Evolutionary conservation across 148 eudicot genomes (phyloP).

Genomic region (Diospyros lotus): DNA sequence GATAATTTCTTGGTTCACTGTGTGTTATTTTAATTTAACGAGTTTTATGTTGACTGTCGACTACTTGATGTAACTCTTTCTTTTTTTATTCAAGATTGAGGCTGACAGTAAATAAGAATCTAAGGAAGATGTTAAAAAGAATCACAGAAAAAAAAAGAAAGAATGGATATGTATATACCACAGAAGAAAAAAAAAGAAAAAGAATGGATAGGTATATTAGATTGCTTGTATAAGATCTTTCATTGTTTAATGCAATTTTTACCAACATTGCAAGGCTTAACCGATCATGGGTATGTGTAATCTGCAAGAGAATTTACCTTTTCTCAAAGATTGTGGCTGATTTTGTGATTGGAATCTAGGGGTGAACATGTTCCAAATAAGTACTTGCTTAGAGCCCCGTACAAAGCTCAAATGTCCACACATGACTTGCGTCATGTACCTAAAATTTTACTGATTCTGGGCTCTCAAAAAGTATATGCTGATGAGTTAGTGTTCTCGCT

Average conservation of each 20-base stretch:
- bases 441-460: background rate
- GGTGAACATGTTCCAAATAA: slow-evolving; percentile 15
- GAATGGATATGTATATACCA: too few relatives aligned
- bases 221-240: background rate
- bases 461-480: background rate
- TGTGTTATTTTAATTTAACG: too few relatives aligned
- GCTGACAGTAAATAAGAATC: too few relatives aligned
- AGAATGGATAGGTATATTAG: slow-evolving; percentile 17
- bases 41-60: too few relatives aligned
- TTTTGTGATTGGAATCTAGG: slow-evolving; percentile 35
- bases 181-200: slow-evolving; percentile 12
- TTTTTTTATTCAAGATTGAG: too few relatives aligned
- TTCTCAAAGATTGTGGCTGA: slow-evolving; percentile 31
- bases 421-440: background rate
- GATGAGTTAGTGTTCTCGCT: too few relatives aligned
- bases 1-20: too few relatives aligned
- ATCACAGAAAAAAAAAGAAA: too few relatives aligned
- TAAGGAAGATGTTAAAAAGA: too few relatives aligned
- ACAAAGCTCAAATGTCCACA: background rate
- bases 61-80: too few relatives aligned
- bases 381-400: slow-evolving; percentile 9
- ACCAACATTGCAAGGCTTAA: slow-evolving; percentile 18
- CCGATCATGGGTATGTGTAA: slow-evolving; percentile 45
- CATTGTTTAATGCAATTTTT: slow-evolving; percentile 12
- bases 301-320: slow-evolving; percentile 35